phyloP scores from a whole-genome alignment of 108 stramenopile genomes.

The Cyclotella cryptica region DNA sequence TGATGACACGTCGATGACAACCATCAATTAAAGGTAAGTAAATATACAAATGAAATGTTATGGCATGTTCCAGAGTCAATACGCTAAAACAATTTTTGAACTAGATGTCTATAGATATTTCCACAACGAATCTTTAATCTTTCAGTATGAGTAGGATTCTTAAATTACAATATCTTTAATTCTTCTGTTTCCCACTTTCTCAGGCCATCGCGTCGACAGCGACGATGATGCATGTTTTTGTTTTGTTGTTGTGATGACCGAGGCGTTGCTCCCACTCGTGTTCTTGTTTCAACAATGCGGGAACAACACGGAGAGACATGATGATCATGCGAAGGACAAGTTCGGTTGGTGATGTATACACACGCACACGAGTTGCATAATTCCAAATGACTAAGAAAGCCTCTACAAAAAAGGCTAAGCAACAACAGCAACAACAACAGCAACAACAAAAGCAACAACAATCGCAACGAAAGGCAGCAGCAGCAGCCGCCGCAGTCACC shows the following conservation, averaged over 20 bases:
- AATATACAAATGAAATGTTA: not conserved
- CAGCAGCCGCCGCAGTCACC: constrained; percentile 2
- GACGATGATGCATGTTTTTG: not conserved
- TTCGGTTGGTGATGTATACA: not conserved
- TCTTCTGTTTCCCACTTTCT: not conserved
- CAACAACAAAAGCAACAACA: constrained; percentile 8
- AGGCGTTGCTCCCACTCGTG: not conserved
- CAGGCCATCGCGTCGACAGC: not conserved
- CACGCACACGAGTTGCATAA: not conserved
- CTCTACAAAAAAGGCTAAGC: not conserved
- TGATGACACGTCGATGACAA: constrained; percentile 1
- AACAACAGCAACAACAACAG: not conserved
- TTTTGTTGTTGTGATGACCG: not conserved
- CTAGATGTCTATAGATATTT: not conserved
- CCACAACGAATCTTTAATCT: not conserved
- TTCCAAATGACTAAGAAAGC: constrained; percentile 3
- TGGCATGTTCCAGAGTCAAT: too few relatives aligned
- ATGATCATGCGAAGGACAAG: too few relatives aligned
- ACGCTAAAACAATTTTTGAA: too few relatives aligned
- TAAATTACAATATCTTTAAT: not conserved
- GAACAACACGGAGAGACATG: constrained; percentile 3
- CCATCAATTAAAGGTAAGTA: not conserved
- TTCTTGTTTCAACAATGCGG: not conserved
- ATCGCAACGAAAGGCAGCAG: constrained; percentile 3
- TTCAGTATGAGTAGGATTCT: not conserved